Base-by-base conservation (phyloP, 179 eudicot species). In the Dionaea muscipula region DNA sequence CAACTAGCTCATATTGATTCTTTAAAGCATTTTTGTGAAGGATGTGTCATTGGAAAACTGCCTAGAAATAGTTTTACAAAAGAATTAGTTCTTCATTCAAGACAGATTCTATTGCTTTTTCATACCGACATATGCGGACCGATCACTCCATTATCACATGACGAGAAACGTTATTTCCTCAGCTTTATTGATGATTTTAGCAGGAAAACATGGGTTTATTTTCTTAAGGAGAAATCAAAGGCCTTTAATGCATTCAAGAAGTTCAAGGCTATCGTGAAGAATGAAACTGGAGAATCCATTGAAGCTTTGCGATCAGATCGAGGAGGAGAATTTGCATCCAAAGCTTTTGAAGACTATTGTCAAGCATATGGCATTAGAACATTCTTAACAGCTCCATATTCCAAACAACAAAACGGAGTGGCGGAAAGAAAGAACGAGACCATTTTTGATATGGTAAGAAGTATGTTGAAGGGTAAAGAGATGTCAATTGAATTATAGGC, bases 161-260 rank as follows among this genome's bases (percentile, higher is more conserved):
- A 33, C 17, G 17, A 49, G 16, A 22, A 49, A 14, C 12, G 27
- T 2, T 49, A 49, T 15, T 3, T 49, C 14, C 10, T 49, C 12
- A 21, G 31, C 18, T 49, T 49, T 24, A 49, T 49, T 26, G 31
- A 49, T 22, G 53, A 49, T 15, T 49, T 49, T 24, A 49, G n/a
- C n/a, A n/a, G n/a, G n/a, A n/a, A n/a, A n/a, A n/a, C n/a, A n/a
- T n/a, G n/a, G n/a, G n/a, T n/a, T 11, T 22, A 47, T 16, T 47
- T 47, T 41, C 46, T 41, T 41, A 22, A 7, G 20, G 18, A 7
- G 22, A 46, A 46, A 22, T 19, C 22, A 46, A 21, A 49, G 4
- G 28, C 53, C 15, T 49, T 22, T 15, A 15, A 2, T 26, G 15
- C 31, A 12, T 49, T 24, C 14, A 49, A 26, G 25, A 22, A 2